Conservation (phyloP, 2,329 filamentous ascomycete species). For the Colletotrichum musae region DNA sequence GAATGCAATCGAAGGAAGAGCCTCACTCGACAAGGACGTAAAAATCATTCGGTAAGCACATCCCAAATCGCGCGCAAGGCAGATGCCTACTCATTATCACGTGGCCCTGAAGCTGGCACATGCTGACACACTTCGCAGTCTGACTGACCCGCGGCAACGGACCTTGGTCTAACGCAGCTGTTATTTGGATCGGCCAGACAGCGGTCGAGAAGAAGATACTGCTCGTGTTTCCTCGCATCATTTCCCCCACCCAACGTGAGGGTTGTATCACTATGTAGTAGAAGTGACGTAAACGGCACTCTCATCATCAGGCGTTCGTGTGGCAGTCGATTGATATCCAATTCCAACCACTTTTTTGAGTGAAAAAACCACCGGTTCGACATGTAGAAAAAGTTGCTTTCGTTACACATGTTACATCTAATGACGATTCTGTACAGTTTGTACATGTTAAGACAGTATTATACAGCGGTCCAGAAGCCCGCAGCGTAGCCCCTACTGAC, state of each 20-base stretch:
- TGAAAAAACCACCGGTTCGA: neutral
- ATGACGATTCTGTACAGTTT: conserved; percentile 19
- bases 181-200: too few species aligned
- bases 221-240: too few species aligned
- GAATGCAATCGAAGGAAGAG: conserved; percentile 80
- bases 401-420: neutral
- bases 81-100: neutral
- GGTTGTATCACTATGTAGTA: too few species aligned
- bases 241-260: too few species aligned
- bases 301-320: too few species aligned
- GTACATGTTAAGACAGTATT: conserved; percentile 14
- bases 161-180: conserved; percentile 52
- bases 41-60: conserved; percentile 78
- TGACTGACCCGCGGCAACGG: conserved; percentile 73
- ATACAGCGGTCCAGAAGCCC: neutral
- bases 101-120: neutral
- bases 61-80: too few species aligned
- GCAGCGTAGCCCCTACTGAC: too few species aligned
- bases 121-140: conserved; percentile 55
- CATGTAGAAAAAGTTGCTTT: neutral
- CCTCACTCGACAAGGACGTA: conserved; percentile 76
- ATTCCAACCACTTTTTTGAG: too few species aligned
- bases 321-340: too few species aligned
- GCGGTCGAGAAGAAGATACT: too few species aligned
- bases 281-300: too few species aligned